Percentiles rank a stretch among this genome's conserved stretches.
phyloP scores from a whole-genome alignment of 257 asterid genomes.

The Penstemon barbatus region DNA sequence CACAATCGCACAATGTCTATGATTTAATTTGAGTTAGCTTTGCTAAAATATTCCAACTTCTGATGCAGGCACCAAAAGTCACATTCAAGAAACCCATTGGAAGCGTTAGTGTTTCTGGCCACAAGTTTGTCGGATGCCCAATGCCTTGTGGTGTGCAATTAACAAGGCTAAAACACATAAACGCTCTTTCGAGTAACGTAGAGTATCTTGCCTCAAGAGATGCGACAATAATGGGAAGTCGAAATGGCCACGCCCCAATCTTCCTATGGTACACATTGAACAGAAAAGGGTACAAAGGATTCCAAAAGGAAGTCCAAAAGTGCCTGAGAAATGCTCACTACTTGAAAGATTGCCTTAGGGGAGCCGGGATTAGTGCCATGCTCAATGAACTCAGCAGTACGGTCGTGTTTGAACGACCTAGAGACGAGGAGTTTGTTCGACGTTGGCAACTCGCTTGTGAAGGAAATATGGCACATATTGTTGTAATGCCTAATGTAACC shows the following conservation, averaged over 20 bases:
- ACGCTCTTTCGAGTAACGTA: constrained; percentile 76
- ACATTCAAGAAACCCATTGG: constrained; percentile 92
- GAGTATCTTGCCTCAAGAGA: constrained; percentile 98
- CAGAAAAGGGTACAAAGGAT: constrained; percentile 89
- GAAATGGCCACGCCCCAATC: constrained; percentile 96
- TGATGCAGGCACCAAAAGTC: constrained; percentile 87
- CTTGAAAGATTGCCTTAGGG: constrained; percentile 71
- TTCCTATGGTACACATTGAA: constrained; percentile 94
- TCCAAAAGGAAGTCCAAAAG: constrained; percentile 94
- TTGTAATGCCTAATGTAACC: constrained; percentile 85
- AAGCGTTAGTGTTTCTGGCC: constrained; percentile 95
- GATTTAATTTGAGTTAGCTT: not conserved
- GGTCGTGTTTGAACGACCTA: constrained; percentile 94
- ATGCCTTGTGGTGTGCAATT: constrained; percentile 98
- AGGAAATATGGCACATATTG: constrained; percentile 84
- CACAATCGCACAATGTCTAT: not conserved
- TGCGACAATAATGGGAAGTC: constrained; percentile 98
- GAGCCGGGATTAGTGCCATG: constrained; percentile 79
- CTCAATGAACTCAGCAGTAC: constrained; percentile 96
- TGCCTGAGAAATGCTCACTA: constrained; percentile 93
- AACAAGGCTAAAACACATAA: constrained; percentile 72
- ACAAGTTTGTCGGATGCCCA: constrained; percentile 96
- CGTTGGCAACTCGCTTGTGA: constrained; percentile 97
- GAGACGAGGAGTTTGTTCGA: constrained; percentile 80
- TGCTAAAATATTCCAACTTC: not conserved